Percentiles rank a stretch among this genome's conserved stretches.
phyloP scores from a whole-genome alignment of 2,329 filamentous ascomycete species.

The Coniochaeta hoffmannii region DNA sequence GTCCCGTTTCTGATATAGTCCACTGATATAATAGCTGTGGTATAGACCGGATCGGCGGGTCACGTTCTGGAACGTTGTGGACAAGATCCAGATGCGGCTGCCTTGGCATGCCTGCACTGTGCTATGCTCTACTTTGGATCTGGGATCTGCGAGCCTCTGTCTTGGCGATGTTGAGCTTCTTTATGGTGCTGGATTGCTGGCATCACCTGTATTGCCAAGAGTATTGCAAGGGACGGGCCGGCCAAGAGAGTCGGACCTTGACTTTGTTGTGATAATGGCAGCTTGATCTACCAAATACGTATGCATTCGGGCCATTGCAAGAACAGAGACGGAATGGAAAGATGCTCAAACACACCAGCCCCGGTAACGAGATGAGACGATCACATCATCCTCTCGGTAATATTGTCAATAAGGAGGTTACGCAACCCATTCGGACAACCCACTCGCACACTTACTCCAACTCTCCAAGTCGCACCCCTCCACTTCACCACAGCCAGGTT shows the following conservation, averaged over 20 bases:
- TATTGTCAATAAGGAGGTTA: not conserved
- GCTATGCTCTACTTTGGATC: not conserved
- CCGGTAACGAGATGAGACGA: not conserved
- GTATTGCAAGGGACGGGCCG: not conserved
- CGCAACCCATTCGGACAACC: not conserved
- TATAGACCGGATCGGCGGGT: slow-evolving; percentile 1
- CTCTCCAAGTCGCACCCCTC: not conserved
- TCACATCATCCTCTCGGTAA: not conserved
- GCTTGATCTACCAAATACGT: not conserved
- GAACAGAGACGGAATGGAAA: not conserved
- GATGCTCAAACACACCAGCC: not conserved
- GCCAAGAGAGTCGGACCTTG: not conserved
- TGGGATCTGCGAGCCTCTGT: not conserved
- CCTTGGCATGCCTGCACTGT: not conserved
- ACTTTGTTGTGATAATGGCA: not conserved
- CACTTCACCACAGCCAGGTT: not conserved
- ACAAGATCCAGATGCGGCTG: slow-evolving; percentile 1
- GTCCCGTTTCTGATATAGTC: slow-evolving; percentile 2
- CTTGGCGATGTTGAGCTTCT: not conserved
- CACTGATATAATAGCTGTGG: not conserved
- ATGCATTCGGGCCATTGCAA: not conserved
- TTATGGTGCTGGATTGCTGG: not conserved
- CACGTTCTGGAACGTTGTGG: not conserved
- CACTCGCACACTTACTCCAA: not conserved
- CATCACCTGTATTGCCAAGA: not conserved